Evolutionary conservation across 768 basidiomycete genomes (phyloP).

Genomic region (Cyclocybe cylindracea): DNA sequence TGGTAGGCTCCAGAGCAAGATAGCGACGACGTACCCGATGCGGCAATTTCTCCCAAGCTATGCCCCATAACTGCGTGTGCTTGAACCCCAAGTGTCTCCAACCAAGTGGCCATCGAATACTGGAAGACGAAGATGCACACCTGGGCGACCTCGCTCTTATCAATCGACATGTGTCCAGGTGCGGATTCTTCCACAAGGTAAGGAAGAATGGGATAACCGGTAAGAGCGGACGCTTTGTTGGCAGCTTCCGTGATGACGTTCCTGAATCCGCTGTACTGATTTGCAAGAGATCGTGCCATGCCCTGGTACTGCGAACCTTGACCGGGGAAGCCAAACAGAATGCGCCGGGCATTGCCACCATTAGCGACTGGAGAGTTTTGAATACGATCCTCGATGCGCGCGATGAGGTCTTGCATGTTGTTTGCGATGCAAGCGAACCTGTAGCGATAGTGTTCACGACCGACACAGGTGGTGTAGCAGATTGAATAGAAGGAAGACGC

Average conservation of each 20-base stretch:
- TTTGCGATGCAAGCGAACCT: conserved; percentile 31
- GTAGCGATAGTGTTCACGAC: conserved; percentile 35
- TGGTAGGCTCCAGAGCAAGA: not conserved
- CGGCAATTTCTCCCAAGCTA: conserved; percentile 38
- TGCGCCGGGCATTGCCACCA: conserved; percentile 18
- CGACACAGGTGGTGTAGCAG: conserved; percentile 36
- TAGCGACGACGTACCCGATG: conserved; percentile 26
- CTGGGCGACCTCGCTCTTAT: conserved; percentile 32
- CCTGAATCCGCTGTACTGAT: conserved; percentile 28
- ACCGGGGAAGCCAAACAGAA: conserved; percentile 35
- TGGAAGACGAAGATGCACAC: conserved; percentile 39
- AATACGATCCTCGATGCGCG: conserved; percentile 26
- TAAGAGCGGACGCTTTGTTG: conserved; percentile 23
- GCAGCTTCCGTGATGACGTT: conserved; percentile 26
- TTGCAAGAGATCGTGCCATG: conserved; percentile 33
- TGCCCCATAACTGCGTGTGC: conserved; percentile 35
- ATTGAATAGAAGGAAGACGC: conserved; percentile 28
- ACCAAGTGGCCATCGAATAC: conserved; percentile 30
- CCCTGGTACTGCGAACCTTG: conserved; percentile 38
- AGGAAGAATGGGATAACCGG: conserved; percentile 28
- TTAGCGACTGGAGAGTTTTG: conserved; percentile 11
- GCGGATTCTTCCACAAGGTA: conserved; percentile 27
- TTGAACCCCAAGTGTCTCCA: conserved; percentile 26
- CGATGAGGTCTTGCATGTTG: conserved; percentile 32
- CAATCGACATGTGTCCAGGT: conserved; percentile 22